Evolutionary conservation across 2,329 filamentous ascomycete genomes (phyloP).

Genomic region (Ophiostoma triangulosporum): DNA sequence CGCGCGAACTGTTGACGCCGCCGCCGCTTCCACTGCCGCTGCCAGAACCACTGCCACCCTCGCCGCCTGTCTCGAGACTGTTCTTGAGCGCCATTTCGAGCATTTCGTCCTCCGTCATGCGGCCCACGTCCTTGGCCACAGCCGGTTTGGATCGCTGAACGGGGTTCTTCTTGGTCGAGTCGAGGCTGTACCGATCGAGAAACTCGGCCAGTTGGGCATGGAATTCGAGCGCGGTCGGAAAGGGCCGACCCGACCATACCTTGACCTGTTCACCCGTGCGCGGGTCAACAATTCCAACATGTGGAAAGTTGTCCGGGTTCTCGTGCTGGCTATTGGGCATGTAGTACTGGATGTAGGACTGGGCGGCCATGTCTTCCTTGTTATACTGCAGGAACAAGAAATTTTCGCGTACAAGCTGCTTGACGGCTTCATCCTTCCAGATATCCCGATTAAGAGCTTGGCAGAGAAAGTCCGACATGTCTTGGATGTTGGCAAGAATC

Average conservation of each 20-base stretch:
- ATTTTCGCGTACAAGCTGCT: slow-evolving; percentile 72
- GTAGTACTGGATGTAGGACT: slow-evolving; percentile 83
- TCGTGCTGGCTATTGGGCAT: slow-evolving; percentile 58
- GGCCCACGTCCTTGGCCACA: slow-evolving; percentile 56
- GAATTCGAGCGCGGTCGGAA: slow-evolving; percentile 60
- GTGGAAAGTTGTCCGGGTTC: slow-evolving; percentile 79
- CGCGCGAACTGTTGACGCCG: slow-evolving; percentile 21
- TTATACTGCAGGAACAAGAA: slow-evolving; percentile 94
- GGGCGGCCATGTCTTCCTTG: slow-evolving; percentile 66
- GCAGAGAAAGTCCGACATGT: slow-evolving; percentile 85
- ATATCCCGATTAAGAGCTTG: slow-evolving; percentile 88
- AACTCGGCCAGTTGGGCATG: slow-evolving; percentile 89
- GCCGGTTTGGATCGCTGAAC: slow-evolving; percentile 65
- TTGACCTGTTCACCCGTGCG: slow-evolving; percentile 96
- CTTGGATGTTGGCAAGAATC: slow-evolving; percentile 91
- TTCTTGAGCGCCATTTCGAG: slow-evolving; percentile 85
- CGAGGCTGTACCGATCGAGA: slow-evolving; percentile 89
- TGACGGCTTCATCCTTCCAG: slow-evolving; percentile 77
- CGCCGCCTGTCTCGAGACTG: slow-evolving; percentile 49
- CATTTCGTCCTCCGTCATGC: slow-evolving; percentile 97
- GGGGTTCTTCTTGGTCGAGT: slow-evolving; percentile 79
- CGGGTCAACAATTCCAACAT: slow-evolving; percentile 91
- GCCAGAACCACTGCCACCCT: neutral
- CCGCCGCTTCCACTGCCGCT: slow-evolving; percentile 20
- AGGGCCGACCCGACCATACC: slow-evolving; percentile 77